Evolutionary conservation across 2,329 filamentous ascomycete genomes (phyloP).

Genomic region (Phaeosphaeriaceae sp.): DNA sequence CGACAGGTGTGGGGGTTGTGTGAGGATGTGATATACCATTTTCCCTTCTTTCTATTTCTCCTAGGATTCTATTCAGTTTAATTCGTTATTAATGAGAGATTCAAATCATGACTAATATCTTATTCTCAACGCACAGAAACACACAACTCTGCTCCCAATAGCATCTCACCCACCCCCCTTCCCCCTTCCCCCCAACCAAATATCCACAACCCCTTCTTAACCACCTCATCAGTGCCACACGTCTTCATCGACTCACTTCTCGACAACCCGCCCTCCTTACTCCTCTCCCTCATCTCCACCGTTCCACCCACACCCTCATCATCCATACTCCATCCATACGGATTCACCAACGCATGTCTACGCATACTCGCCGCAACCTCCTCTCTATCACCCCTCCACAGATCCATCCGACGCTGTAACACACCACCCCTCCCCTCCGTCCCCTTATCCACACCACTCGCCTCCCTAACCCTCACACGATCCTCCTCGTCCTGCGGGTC

Average conservation of each 20-base stretch:
- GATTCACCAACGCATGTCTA: neutral
- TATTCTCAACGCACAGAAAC: too few relatives aligned
- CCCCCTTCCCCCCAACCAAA: neutral
- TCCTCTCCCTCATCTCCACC: too few relatives aligned
- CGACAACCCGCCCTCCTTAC: neutral
- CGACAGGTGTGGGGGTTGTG: neutral
- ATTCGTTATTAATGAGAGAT: too few relatives aligned
- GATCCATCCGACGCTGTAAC: neutral
- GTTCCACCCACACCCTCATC: neutral
- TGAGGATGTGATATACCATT: neutral
- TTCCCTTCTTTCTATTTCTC: too few relatives aligned
- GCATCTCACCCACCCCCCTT: neutral
- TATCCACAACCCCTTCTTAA: slow-evolving; percentile 2
- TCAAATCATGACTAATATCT: too few relatives aligned
- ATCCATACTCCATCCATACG: neutral
- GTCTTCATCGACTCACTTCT: neutral
- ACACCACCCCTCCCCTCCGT: neutral
- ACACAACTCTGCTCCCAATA: too few relatives aligned
- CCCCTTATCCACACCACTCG: neutral
- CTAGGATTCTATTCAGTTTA: too few relatives aligned
- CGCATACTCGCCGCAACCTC: neutral
- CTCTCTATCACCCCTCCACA: too few relatives aligned
- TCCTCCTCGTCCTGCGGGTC: slow-evolving; percentile 4
- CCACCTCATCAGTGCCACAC: neutral
- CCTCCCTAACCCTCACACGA: neutral